Percentiles rank a stretch among this genome's conserved stretches.
These are phyloP conservation scores for Pseudopyrenochaeta lycopersici DNA, from an alignment of 2,329 filamentous ascomycete genomes.

Conservation along the genomic window DNA sequence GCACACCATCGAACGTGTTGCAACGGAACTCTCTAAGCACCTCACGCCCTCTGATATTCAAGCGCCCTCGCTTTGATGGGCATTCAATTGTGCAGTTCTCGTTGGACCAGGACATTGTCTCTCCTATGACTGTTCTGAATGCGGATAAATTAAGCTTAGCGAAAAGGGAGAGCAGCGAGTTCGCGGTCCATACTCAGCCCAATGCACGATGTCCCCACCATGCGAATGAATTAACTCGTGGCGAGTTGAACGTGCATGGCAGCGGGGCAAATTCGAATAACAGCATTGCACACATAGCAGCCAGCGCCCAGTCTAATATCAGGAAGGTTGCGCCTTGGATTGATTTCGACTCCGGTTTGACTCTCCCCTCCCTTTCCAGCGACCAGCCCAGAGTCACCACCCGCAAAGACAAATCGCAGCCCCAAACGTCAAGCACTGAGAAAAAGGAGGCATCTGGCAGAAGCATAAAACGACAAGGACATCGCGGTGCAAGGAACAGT, in stretches of 20 bases:
- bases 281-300: slow-evolving; percentile 16
- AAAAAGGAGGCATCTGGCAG: not conserved
- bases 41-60: slow-evolving; percentile 13
- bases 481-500: not conserved
- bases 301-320: slow-evolving; percentile 19
- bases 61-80: slow-evolving; percentile 15
- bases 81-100: slow-evolving; percentile 3
- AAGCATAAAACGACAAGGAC: not conserved
- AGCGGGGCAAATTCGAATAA: slow-evolving; percentile 9
- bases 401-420: slow-evolving; percentile 3
- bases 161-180: not conserved
- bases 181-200: not conserved
- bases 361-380: slow-evolving; percentile 1
- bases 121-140: slow-evolving; percentile 15
- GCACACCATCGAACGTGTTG: not conserved
- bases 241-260: not conserved
- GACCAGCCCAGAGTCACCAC: not conserved
- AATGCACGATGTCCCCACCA: not conserved
- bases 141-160: slow-evolving; percentile 7
- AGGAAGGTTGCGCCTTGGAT: slow-evolving; percentile 37
- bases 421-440: not conserved
- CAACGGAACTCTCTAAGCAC: not conserved
- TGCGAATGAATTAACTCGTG: not conserved
- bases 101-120: slow-evolving; percentile 6
- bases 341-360: slow-evolving; percentile 17